Base-by-base conservation (phyloP, 495 filamentous ascomycete genomes). In the Aspergillus haitiensis region DNA sequence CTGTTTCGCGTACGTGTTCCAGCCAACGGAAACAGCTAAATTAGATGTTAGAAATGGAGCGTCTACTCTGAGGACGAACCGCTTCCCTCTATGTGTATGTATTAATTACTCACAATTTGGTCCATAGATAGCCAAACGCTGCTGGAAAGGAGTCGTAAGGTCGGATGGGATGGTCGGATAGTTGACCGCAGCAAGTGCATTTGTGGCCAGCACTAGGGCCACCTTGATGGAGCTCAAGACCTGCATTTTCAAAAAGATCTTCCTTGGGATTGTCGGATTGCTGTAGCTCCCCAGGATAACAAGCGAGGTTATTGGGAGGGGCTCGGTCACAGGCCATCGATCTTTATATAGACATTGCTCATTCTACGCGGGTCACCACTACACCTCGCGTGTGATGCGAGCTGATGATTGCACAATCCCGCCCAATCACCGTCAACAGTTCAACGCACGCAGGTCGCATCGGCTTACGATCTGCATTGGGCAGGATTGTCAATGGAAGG, bases 61-160 rank as follows among this genome's bases (percentile, higher is more conserved):
- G 7, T 7, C 1, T 27, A 8, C 10, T 7, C 8, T 55, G 6
- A 27, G 11, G 11, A 7, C n/a, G 7, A 27, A 1, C 34, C 2
- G 6, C n/a, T n/a, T n/a, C n/a, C n/a, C n/a, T n/a, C n/a, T n/a
- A n/a, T n/a, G n/a, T n/a, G n/a, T n/a, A n/a, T n/a, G n/a, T n/a
- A n/a, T n/a, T n/a, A n/a, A n/a, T n/a, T 31, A 49, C 76, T 75
- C 63, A 85, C 83, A 66, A 59, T 78, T 80, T 0, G 81, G 76
- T 7, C 79, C 80, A 53, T 80, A 79, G n/a, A 84, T 75, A 37
- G 82, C 78, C 55, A 86, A 67, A 5, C 83, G 81, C 62, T 84
- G 83, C 66, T 85, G 83, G 11, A 76, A 68, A 2, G 83, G 83
- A 2, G 82, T 86, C 9, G 82, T 82, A 68, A 79, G 56, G 64